Percentiles rank a stretch among this genome's conserved stretches.
phyloP scores from a whole-genome alignment of 2,329 filamentous ascomycete species.

The Elsinoe australis region DNA sequence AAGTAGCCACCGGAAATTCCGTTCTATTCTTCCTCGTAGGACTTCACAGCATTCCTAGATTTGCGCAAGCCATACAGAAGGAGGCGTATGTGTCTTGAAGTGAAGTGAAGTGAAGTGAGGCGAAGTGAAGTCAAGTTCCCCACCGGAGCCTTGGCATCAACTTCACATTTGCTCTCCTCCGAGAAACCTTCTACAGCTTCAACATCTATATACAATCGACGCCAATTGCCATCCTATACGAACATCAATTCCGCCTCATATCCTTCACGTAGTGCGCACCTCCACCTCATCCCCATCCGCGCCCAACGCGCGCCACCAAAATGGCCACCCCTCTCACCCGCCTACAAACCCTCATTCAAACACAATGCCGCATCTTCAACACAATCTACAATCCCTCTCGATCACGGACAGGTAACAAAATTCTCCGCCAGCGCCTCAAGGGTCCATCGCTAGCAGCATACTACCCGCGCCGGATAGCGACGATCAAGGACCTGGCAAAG shows the following conservation, averaged over 20 bases:
- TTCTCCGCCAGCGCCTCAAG: conserved; percentile 78
- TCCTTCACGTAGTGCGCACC: neutral
- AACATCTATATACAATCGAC: neutral
- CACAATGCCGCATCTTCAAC: conserved; percentile 85
- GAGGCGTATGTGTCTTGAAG: no score
- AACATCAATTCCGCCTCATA: conserved; percentile 16
- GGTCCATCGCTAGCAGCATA: conserved; percentile 80
- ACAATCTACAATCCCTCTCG: conserved; percentile 82
- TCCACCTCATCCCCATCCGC: neutral
- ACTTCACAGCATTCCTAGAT: no score
- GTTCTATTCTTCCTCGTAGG: no score
- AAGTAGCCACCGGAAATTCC: no score
- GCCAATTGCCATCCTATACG: neutral
- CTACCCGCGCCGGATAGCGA: conserved; percentile 70
- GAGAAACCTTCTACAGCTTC: neutral
- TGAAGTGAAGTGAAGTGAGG: no score
- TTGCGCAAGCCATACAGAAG: no score
- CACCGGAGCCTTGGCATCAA: neutral
- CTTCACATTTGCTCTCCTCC: neutral
- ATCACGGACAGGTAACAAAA: conserved; percentile 78
- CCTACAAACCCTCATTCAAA: conserved; percentile 42
- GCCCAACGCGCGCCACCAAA: conserved; percentile 16
- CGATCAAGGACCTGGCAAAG: conserved; percentile 65
- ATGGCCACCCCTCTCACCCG: conserved; percentile 15
- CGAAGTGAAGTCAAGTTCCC: neutral